Base-by-base conservation (phyloP, 2,329 filamentous ascomycete genomes). In the Colletotrichum orchidophilum region DNA sequence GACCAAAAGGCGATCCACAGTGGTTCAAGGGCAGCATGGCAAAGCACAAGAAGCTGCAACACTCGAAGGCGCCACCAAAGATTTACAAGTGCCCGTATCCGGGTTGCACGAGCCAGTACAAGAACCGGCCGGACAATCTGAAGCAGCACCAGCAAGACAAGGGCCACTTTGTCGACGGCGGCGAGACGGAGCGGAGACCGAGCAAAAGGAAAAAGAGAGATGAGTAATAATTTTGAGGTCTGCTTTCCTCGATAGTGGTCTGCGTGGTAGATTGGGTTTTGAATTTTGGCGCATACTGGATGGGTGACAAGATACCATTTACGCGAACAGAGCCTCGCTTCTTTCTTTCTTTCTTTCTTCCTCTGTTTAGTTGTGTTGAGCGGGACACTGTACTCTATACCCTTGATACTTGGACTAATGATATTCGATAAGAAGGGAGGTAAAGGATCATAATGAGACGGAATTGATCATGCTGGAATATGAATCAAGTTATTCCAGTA, bases 21-120 rank as follows among this genome's bases (percentile, higher is more conserved):
- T 89, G 87, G 87, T 89, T 89, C 75, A 84, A 84, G 54, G 87
- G 87, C 6, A 88, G 86, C 76, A 88, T 90, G 87, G 83, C 86
- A 59, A 90, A 89, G 77, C 87, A 90, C 76, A 87, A 82, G 80
- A 87, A 86, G 76, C 79, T 86, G 70, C 85, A 87, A 77, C 87
- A 90, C 77, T 84, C 85, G 60, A 79, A 79, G 13, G 82, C 80
- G 3, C 85, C 85, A 42, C 84, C 86, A 8, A 81, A 82, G 71
- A 87, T 88, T 54, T 90, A 86, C 77, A 82, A 82, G 70, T 90
- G 87, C 72, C 82, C 83, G 3, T 89, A 77, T 59, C 87, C 87
- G 2, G 86, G 86, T 3, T 90, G 87, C 75, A 84, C 79, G 26
- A 88, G 86, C 75, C 83, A 85, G 74, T 90, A 87, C 75, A 87